Conservation (phyloP, 345 rosid genomes). For the Boechera stricta region DNA sequence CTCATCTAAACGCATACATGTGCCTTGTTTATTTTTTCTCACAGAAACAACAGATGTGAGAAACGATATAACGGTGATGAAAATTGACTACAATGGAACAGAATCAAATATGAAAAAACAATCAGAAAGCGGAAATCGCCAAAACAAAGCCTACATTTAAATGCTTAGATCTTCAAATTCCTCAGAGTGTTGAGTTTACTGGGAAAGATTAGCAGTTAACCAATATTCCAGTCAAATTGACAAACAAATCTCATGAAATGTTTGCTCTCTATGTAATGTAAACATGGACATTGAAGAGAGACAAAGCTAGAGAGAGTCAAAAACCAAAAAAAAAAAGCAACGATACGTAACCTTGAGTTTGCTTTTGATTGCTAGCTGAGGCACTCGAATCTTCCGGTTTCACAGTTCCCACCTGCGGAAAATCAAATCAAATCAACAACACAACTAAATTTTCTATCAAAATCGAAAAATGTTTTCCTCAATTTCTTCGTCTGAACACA, state of each 20-base stretch:
- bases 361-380: conserved; percentile 49
- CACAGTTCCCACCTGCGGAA: conserved; percentile 51
- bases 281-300: neutral
- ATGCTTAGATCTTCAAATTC: no score
- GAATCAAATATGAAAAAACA: neutral
- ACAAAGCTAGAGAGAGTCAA: neutral
- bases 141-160: no score
- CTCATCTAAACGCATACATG: conserved; percentile 10
- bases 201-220: no score
- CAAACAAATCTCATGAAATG: conserved; percentile 14
- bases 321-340: neutral
- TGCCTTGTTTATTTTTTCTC: conserved; percentile 2
- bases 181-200: no score
- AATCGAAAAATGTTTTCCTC: neutral
- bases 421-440: conserved; percentile 26
- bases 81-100: neutral
- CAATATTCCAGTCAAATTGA: neutral
- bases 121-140: neutral
- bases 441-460: neutral
- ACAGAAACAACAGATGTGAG: neutral
- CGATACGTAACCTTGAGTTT: conserved; percentile 48
- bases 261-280: neutral
- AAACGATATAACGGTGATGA: neutral
- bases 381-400: conserved; percentile 65
- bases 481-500: conserved; percentile 10